A percentile compares a stretch with the other conserved stretches of the same genome.
These are phyloP conservation scores for Prunus yedoensis DNA, from an alignment of 331 rosid genomes.

Conservation along the genomic window DNA sequence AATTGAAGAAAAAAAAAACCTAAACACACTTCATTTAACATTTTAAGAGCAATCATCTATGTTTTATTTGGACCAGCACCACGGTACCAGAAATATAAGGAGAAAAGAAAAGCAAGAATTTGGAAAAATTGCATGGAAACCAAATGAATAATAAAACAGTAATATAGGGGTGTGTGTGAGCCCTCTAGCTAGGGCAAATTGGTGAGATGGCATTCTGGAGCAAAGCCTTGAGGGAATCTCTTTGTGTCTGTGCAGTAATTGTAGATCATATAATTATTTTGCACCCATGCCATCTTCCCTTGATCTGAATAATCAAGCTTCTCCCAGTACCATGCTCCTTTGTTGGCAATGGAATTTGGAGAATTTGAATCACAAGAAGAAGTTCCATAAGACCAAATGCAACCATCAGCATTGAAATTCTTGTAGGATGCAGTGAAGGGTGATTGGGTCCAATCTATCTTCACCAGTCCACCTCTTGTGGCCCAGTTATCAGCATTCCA, in stretches of 20 bases:
- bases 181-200: not conserved
- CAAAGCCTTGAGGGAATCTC: slow-evolving; percentile 48
- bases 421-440: slow-evolving; percentile 44
- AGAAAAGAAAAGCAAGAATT: not conserved
- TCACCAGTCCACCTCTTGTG: slow-evolving; percentile 48
- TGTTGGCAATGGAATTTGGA: not conserved
- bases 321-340: slow-evolving; percentile 30
- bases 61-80: not conserved
- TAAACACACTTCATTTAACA: not conserved
- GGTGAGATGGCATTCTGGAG: slow-evolving; percentile 34
- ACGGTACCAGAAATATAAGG: too few relatives aligned
- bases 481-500: slow-evolving; percentile 72
- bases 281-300: slow-evolving; percentile 33
- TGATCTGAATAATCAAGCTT: slow-evolving; percentile 30
- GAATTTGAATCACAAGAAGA: slow-evolving; percentile 37
- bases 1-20: not conserved
- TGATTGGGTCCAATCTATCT: slow-evolving; percentile 49
- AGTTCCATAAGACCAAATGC: slow-evolving; percentile 27
- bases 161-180: not conserved
- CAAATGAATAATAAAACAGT: not conserved
- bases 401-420: slow-evolving; percentile 37
- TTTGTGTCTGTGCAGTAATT: slow-evolving; percentile 46
- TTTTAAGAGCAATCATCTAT: not conserved
- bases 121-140: not conserved
- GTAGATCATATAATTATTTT: slow-evolving; percentile 45